Conservation (phyloP, 2,329 filamentous ascomycete species). For the Cryphonectria nitschkei region DNA sequence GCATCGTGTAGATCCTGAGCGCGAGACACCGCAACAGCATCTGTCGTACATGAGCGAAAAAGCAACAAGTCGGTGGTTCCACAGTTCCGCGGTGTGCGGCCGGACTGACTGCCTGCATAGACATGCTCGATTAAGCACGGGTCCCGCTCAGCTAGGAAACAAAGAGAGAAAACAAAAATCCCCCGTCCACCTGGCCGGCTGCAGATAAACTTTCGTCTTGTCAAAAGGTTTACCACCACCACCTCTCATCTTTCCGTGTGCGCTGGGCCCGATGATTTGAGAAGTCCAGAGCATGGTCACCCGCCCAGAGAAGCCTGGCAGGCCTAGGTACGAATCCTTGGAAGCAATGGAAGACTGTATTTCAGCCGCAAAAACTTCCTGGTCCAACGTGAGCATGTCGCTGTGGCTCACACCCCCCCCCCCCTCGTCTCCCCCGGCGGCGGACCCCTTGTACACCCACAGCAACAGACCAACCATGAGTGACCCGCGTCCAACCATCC, state of each 20-base stretch:
- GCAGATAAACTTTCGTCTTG: not conserved
- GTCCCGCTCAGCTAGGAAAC: not conserved
- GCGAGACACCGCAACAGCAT: not conserved
- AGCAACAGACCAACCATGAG: conserved; percentile 15
- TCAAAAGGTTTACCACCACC: not conserved
- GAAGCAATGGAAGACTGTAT: not conserved
- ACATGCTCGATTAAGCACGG: conserved; percentile 1
- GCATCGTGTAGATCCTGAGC: not conserved
- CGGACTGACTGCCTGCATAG: not conserved
- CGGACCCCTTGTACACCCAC: not conserved
- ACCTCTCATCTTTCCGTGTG: not conserved
- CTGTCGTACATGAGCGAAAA: not conserved
- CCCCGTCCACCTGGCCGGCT: not conserved
- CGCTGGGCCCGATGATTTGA: not conserved
- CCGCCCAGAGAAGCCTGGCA: not conserved
- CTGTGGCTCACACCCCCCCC: not conserved
- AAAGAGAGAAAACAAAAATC: not conserved
- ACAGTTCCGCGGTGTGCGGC: conserved; percentile 1
- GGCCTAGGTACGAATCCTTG: conserved; percentile 6
- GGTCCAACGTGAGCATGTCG: conserved; percentile 8
- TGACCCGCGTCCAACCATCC: conserved; percentile 13
- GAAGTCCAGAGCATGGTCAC: not conserved
- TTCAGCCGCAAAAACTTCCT: conserved; percentile 16
- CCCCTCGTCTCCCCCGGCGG: too few relatives aligned
- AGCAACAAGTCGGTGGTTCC: not conserved